Evolutionary conservation across 495 filamentous ascomycete genomes (phyloP).

Genomic region (Trypethelium eluteriae): DNA sequence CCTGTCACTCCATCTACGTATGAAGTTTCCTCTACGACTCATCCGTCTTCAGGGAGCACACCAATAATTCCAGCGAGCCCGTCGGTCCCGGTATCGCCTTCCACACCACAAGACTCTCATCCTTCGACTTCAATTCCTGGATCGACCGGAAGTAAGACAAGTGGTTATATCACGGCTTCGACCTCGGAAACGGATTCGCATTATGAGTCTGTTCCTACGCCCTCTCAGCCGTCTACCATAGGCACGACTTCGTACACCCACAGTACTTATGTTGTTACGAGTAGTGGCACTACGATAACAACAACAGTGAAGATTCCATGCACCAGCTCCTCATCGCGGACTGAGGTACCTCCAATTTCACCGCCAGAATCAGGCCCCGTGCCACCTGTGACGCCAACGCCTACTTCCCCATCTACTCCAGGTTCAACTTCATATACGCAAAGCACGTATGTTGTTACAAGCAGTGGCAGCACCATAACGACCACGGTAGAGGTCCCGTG

Average conservation of each 20-base stretch:
- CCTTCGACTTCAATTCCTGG: neutral
- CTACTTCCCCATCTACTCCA: too few species aligned
- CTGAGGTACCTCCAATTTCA: neutral
- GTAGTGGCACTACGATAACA: neutral
- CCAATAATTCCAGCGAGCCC: neutral
- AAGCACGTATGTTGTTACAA: neutral
- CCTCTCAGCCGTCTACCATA: neutral
- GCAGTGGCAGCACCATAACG: neutral
- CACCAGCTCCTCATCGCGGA: neutral
- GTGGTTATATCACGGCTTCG: neutral
- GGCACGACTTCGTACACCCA: neutral
- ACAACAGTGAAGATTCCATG: neutral
- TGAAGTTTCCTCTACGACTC: too few species aligned
- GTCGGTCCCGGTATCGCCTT: neutral
- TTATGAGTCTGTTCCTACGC: neutral
- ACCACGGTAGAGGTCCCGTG: neutral
- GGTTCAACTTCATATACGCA: neutral
- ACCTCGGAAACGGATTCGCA: neutral
- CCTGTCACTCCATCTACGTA: too few species aligned
- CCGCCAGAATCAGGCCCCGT: neutral
- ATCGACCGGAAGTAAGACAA: neutral
- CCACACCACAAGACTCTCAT: neutral
- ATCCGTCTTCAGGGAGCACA: too few species aligned
- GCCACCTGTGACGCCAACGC: neutral
- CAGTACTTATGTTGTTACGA: neutral